Base-by-base conservation (phyloP, 371 early-diverging fungal genomes). In the Mucor racemosus region DNA sequence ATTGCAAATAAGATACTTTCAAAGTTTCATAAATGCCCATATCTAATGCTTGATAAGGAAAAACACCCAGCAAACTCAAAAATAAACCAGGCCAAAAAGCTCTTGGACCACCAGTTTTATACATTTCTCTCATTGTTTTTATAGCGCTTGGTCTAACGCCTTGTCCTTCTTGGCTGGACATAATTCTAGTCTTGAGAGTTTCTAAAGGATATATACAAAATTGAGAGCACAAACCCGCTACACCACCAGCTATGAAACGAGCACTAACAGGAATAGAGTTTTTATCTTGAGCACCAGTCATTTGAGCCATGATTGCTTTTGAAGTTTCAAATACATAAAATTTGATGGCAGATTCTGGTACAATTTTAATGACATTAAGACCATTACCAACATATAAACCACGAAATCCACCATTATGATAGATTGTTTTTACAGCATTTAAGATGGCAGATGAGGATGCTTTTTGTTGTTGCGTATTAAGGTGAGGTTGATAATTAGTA, bases 31-130 rank as follows among this genome's bases (percentile, higher is more conserved):
- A 84, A 75, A 94, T 64, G 31, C 81, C 75, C 70, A 94, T 80
- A 73, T 93, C 92, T 64, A 92, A 79, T 3, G 92, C 92, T 21
- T 91, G 91, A 72, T 91, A 94, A 7, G 93, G 94, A 59, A 94
- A 91, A 41, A 94, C 91, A 31, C 92, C 92, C 5, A 91, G 60
- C 11, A 93, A 71, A 60, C 66, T 64, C 78, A 80, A 9, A 79
- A 89, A 70, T 36, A 91, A 73, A 36, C 94, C 94, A 34, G 90
- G 88, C 80, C 88, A 94, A 58, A 92, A 92, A 0, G 89, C 84
- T 8, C 86, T 76, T 33, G 88, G 61, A 19, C 92, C 91, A 56
- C 86, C 81, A 50, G 80, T 74, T 33, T 68, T 72, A 71, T 84
- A 89, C 86, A 92, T 88, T 50, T 79, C 78, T 10, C 71, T 71